Conservation (phyloP, 257 asterid species). For the Gentiana macrophylla region DNA sequence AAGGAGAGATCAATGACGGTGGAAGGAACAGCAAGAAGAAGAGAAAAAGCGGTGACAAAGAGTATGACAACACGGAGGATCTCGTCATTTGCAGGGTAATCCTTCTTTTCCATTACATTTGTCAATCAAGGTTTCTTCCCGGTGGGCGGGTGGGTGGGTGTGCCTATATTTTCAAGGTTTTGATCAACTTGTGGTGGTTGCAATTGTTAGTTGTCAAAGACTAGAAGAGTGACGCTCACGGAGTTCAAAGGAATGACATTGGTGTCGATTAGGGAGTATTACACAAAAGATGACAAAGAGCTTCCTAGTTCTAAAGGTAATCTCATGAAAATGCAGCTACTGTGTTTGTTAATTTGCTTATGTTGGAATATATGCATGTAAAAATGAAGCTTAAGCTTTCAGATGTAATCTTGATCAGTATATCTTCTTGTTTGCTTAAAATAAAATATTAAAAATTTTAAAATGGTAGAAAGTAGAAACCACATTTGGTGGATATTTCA, state of each 20-base stretch:
- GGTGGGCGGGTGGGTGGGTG: neutral
- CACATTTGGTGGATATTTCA: too few relatives aligned
- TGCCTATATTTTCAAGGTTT: neutral
- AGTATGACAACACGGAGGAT: conserved; percentile 78
- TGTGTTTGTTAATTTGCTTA: too few relatives aligned
- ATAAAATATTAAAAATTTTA: too few relatives aligned
- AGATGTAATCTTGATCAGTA: too few relatives aligned
- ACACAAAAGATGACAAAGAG: conserved; percentile 75
- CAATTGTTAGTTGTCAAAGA: conserved; percentile 43
- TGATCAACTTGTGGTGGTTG: neutral
- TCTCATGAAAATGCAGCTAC: neutral
- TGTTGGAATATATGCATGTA: too few relatives aligned
- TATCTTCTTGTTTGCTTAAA: too few relatives aligned
- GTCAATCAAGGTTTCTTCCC: neutral
- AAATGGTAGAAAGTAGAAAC: too few relatives aligned
- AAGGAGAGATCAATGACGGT: neutral
- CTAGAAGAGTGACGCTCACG: conserved; percentile 84
- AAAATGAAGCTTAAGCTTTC: too few relatives aligned
- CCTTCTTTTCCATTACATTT: neutral
- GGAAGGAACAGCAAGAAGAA: conserved; percentile 5
- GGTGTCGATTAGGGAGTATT: conserved; percentile 85
- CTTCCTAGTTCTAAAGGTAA: conserved; percentile 86
- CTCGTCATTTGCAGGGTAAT: conserved; percentile 78
- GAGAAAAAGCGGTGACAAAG: conserved; percentile 26
- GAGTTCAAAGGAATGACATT: conserved; percentile 78